Conservation (phyloP, 1,284 basidiomycete genomes). For the Dichomitus squalens region DNA sequence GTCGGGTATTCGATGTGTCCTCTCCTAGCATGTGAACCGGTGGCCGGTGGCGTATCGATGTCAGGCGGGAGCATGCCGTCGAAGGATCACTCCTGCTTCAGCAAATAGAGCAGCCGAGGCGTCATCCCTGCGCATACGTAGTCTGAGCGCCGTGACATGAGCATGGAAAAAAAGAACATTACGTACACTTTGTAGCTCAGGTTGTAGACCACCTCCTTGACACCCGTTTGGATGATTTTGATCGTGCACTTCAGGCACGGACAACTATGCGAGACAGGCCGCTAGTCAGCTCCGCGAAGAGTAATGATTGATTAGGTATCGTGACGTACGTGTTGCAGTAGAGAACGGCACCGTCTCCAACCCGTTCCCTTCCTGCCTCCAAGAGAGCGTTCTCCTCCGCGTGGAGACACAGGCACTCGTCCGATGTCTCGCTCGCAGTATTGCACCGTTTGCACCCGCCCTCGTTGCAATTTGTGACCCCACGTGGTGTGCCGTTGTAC, state of each 20-base stretch:
- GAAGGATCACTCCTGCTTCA: slow-evolving; percentile 78
- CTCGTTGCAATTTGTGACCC: slow-evolving; percentile 86
- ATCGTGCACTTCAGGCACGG: slow-evolving; percentile 95
- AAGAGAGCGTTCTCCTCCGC: slow-evolving; percentile 98
- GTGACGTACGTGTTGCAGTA: slow-evolving; percentile 85
- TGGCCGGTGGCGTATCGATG: not conserved
- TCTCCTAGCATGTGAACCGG: too few species aligned
- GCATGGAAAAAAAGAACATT: slow-evolving; percentile 6
- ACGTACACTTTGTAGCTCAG: slow-evolving; percentile 92
- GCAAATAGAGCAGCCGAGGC: slow-evolving; percentile 77
- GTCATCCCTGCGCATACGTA: slow-evolving; percentile 59
- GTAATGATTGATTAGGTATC: slow-evolving; percentile 2
- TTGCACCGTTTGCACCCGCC: slow-evolving; percentile 89
- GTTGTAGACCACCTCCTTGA: slow-evolving; percentile 94
- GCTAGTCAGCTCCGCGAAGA: not conserved
- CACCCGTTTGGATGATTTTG: slow-evolving; percentile 96
- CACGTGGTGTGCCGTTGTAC: slow-evolving; percentile 96
- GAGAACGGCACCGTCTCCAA: slow-evolving; percentile 81
- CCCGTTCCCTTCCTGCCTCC: slow-evolving; percentile 87
- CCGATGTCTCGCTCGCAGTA: slow-evolving; percentile 56
- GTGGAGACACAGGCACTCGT: slow-evolving; percentile 94
- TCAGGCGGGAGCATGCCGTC: slow-evolving; percentile 53
- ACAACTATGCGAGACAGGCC: slow-evolving; percentile 58
- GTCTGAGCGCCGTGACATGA: not conserved
- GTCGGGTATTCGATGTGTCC: too few species aligned